These are phyloP conservation scores for Phytopythium helicoides DNA, from an alignment of 352 stramenopile species.

Conservation along the genomic window DNA sequence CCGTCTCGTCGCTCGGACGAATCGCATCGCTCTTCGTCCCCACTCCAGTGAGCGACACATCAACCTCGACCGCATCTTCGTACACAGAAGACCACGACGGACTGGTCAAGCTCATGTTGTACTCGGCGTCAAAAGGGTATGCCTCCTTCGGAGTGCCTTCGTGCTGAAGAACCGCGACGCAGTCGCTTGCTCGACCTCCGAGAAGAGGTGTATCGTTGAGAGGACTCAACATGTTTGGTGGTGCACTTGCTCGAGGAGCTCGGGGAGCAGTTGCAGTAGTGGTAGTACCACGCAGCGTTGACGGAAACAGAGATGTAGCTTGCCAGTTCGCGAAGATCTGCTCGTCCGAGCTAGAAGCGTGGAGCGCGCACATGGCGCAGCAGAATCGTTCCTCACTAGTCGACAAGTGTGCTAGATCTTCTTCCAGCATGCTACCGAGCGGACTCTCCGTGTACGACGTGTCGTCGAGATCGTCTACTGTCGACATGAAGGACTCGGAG, in stretches of 20 bases:
- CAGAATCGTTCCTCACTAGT: constrained; percentile 23
- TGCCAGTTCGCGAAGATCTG: constrained; percentile 36
- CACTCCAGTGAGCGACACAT: background rate
- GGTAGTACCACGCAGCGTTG: background rate
- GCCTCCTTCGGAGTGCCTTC: constrained; percentile 28
- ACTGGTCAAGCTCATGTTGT: background rate
- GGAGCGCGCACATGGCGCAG: constrained; percentile 40
- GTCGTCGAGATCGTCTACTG: background rate
- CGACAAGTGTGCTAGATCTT: constrained; percentile 7
- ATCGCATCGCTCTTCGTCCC: background rate
- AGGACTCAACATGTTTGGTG: constrained; percentile 4
- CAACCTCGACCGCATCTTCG: constrained; percentile 1
- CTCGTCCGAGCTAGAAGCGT: constrained; percentile 30
- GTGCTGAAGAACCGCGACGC: constrained; percentile 12
- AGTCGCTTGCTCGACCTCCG: constrained; percentile 7
- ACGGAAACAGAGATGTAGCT: constrained; percentile 16
- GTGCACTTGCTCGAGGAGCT: constrained; percentile 9
- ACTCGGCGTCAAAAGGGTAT: constrained; percentile 12
- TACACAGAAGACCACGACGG: constrained; percentile 2
- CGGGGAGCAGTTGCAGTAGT: no score
- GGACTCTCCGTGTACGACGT: constrained; percentile 2
- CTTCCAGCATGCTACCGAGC: constrained; percentile 4
- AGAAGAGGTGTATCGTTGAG: constrained; percentile 18
- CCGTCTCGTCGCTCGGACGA: background rate
- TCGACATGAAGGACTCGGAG: constrained; percentile 27